A percentile compares a stretch with the other conserved stretches of the same genome.
Evolutionary conservation across 345 rosid species (phyloP).

Genomic region (Aurinia saxatilis): DNA sequence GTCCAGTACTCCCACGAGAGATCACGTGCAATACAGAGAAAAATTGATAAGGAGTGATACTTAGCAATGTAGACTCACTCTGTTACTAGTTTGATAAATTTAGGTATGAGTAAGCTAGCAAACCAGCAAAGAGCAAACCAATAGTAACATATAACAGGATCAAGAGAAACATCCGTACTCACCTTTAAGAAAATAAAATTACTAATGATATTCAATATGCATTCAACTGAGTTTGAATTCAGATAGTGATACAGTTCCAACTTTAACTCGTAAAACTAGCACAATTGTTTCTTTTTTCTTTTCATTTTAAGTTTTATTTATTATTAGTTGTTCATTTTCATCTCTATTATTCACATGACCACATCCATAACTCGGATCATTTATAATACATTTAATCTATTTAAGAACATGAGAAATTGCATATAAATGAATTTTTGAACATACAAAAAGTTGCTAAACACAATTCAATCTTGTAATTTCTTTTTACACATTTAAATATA

Average conservation of each 20-base stretch:
- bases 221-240: too few relatives aligned
- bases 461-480: neutral
- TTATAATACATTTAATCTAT: neutral
- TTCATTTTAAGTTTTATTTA: neutral
- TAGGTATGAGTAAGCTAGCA: neutral
- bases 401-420: neutral
- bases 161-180: too few relatives aligned
- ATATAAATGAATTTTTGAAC: neutral
- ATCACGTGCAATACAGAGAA: neutral
- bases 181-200: too few relatives aligned
- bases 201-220: too few relatives aligned
- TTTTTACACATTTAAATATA: neutral
- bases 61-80: neutral
- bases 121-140: neutral
- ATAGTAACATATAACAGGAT: neutral
- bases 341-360: too few relatives aligned
- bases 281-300: neutral
- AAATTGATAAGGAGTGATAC: neutral
- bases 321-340: neutral
- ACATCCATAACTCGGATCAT: too few relatives aligned
- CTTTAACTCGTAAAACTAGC: neutral
- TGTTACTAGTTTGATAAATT: neutral
- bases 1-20: neutral
- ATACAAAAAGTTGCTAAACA: neutral
- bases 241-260: too few relatives aligned